Conservation (phyloP, 1,139 yeast genomes). For the Yamadazyma dendronema region DNA sequence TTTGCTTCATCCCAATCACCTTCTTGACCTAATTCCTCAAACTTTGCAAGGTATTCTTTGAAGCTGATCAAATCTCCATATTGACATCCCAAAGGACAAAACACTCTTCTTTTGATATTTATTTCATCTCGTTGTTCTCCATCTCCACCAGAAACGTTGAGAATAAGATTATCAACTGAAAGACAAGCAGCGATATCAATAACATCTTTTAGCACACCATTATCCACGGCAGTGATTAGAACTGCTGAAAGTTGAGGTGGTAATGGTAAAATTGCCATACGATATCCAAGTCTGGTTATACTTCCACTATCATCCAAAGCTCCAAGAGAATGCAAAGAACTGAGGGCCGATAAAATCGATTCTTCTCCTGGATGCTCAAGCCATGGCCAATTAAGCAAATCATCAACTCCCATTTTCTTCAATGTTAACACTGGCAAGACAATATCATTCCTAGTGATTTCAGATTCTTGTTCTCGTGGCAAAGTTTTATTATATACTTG, state of each 20-base stretch:
- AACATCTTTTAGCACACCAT: slow-evolving; percentile 60
- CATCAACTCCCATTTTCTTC: slow-evolving; percentile 80
- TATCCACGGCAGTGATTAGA: slow-evolving; percentile 63
- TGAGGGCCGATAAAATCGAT: slow-evolving; percentile 72
- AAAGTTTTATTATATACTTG: slow-evolving; percentile 53
- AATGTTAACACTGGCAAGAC: slow-evolving; percentile 80
- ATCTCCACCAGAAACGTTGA: slow-evolving; percentile 60
- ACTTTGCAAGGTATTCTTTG: slow-evolving; percentile 73
- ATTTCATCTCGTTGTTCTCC: slow-evolving; percentile 83
- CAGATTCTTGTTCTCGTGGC: slow-evolving; percentile 85
- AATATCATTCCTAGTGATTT: slow-evolving; percentile 82
- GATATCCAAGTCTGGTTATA: slow-evolving; percentile 72
- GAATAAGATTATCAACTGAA: slow-evolving; percentile 83
- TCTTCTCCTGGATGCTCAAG: slow-evolving; percentile 85
- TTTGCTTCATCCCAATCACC: slow-evolving; percentile 48
- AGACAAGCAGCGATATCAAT: slow-evolving; percentile 90
- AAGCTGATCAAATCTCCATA: slow-evolving; percentile 84
- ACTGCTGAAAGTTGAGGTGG: slow-evolving; percentile 94
- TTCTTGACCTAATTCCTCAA: slow-evolving; percentile 40
- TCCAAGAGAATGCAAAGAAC: slow-evolving; percentile 71
- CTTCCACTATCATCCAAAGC: slow-evolving; percentile 78
- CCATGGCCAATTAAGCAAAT: slow-evolving; percentile 88
- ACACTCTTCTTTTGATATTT: slow-evolving; percentile 55
- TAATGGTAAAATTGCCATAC: slow-evolving; percentile 87
- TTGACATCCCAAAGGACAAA: slow-evolving; percentile 66